Base-by-base conservation (phyloP, 768 basidiomycete species). In the Russula emetica region DNA sequence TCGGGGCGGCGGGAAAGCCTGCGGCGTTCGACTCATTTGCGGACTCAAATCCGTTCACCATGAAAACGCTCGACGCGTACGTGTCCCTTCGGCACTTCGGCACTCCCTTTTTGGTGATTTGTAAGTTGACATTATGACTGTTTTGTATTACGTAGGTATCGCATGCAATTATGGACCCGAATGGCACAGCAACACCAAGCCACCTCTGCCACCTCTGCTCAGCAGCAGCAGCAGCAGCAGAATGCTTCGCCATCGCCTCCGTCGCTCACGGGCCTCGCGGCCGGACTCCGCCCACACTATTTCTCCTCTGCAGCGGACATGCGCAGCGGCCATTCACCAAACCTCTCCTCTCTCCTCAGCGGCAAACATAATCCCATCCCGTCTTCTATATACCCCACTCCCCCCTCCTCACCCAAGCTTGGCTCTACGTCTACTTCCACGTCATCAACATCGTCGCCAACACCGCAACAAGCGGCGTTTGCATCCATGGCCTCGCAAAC, bases 131-230 rank as follows among this genome's bases (percentile, higher is more conserved):
- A 59, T 13, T 53, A 62, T 67, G 55, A 66, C 38, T 42, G 32
- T 36, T n/a, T 30, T 13, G 44, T 34, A 26, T 28, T 16, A 44
- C 55, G 30, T 66, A 84, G 83, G 13, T 88, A 88, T 72, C 83
- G 94, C 47, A 94, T 94, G 90, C 94, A 96, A 66, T 79, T 97
- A 0, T 96, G 94, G 94, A 84, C 86, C 38, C 84, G 88, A 76
- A 90, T 96, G 85, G 92, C 92, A 0, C 80, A 85, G 42, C 93
- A 66, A 36, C 92, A 92, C 0, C 65, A 63, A 38, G 26, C 42
- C 32, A 20, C 42, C 16, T 68, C 88, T 83, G 59, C 72, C 63
- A 18, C 40, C 14, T 68, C 88, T 83, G 59, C 72, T 63, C 74
- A 79, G 20, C 75, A 75, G 32, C 73, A 76, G 52, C 74, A 79